These are phyloP conservation scores for Annulohypoxylon nitens DNA, from an alignment of 495 filamentous ascomycete genomes.

Conservation along the genomic window DNA sequence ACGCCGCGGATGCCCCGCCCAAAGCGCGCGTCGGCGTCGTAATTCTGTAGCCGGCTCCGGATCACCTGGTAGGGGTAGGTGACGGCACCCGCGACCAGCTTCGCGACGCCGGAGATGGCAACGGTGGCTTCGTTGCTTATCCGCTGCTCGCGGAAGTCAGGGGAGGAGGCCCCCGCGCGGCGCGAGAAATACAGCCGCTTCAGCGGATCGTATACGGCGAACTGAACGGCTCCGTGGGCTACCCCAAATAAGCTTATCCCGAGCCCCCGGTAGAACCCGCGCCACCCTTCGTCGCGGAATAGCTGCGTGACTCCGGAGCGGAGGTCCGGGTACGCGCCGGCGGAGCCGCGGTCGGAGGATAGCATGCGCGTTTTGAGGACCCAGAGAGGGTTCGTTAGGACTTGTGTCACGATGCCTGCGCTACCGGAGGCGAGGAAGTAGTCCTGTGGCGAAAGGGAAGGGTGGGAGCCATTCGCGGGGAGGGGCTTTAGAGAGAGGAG, in stretches of 20 bases:
- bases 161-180: slow-evolving; percentile 34
- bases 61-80: slow-evolving; percentile 97
- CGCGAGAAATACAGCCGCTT: slow-evolving; percentile 68
- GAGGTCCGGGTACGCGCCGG: slow-evolving; percentile 86
- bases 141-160: slow-evolving; percentile 45
- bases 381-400: slow-evolving; percentile 96
- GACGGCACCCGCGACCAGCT: slow-evolving; percentile 84
- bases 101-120: slow-evolving; percentile 80
- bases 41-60: slow-evolving; percentile 86
- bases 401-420: slow-evolving; percentile 79
- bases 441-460: slow-evolving; percentile 73
- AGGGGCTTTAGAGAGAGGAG: slow-evolving; percentile 47
- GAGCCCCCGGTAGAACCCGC: slow-evolving; percentile 87
- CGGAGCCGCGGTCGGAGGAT: slow-evolving; percentile 76
- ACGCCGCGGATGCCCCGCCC: slow-evolving; percentile 77
- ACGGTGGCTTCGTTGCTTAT: slow-evolving; percentile 83
- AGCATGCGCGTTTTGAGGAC: slow-evolving; percentile 99
- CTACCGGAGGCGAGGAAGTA: slow-evolving; percentile 85
- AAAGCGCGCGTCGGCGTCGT: slow-evolving; percentile 79
- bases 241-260: slow-evolving; percentile 90
- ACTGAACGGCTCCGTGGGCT: slow-evolving; percentile 93
- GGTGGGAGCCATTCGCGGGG: background rate
- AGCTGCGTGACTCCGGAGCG: slow-evolving; percentile 74
- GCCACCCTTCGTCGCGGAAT: slow-evolving; percentile 74
- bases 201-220: slow-evolving; percentile 92